Evolutionary conservation across 306 rosid species (phyloP), one percentile per base, ranked within the genome.

Genomic region (Quercus aquifolioides): DNA sequence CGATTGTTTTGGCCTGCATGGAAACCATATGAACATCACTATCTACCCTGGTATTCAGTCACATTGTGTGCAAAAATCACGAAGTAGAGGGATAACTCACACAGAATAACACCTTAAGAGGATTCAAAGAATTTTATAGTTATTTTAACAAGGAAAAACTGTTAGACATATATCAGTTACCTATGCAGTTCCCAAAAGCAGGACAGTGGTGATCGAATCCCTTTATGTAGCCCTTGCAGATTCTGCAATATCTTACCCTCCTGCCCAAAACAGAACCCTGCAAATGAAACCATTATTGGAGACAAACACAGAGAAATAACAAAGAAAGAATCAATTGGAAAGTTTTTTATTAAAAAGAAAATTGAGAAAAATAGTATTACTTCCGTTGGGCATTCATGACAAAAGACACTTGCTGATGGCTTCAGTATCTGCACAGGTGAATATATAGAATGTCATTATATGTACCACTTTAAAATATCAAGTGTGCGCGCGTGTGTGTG

Each of bases 171-270:
- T 4, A 6, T n/a, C 54, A 30, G 55, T 67, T 74, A 86, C 89
- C 91, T 51, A 88, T 81, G 73, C 91, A 88, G 73, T 81, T 88
- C 63, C 89, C 89, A 71, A 88, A 88, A 64, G 89, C 88, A 60
- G 88, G 91, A 73, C 89, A 84, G 71, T 88, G 91, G 63, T 88
- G 91, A 57, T 86, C 88, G 56, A 81, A 78, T 21, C 81, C 88
- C 74, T 74, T 78, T 56, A 85, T 74, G 49, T 58, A 35, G 52
- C 74, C 79, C 65, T 84, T 68, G 81, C 88, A 88, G 71, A 4
- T 79, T 56, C 55, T 77, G 77, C 89, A 88, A 71, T 80, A 74
- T 79, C 85, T 79, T 41, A 83, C 75, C 75, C 91, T 86, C 51
- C 46, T 65, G 5, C 49, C 84, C 63, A 81, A 74, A 69, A 58